Conservation (phyloP, 2,329 filamentous ascomycete species). For the Cercospora sesami region DNA sequence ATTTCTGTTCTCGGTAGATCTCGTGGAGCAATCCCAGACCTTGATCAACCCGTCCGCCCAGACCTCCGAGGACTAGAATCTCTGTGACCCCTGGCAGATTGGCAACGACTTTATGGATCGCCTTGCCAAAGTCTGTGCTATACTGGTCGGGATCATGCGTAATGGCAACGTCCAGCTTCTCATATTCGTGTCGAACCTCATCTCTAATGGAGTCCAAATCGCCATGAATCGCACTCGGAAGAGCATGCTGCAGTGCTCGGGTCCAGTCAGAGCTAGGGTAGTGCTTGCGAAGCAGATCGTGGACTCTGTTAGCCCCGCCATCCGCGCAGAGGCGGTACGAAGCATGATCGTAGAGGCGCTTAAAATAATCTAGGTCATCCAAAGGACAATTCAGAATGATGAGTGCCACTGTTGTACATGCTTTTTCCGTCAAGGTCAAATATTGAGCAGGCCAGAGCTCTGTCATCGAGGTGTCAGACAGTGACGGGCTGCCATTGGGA, state of each 20-base stretch:
- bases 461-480: neutral
- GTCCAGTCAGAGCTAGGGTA: slow-evolving; percentile 19
- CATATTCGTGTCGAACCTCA: slow-evolving; percentile 66
- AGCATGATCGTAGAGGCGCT: slow-evolving; percentile 54
- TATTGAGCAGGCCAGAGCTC: slow-evolving; percentile 30
- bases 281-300: slow-evolving; percentile 48
- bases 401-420: slow-evolving; percentile 42
- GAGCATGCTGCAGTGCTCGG: slow-evolving; percentile 30
- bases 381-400: slow-evolving; percentile 65
- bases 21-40: slow-evolving; percentile 87
- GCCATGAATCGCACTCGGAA: slow-evolving; percentile 70
- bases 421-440: slow-evolving; percentile 19
- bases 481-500: neutral
- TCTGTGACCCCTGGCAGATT: slow-evolving; percentile 30
- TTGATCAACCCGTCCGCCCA: slow-evolving; percentile 90
- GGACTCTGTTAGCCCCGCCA: slow-evolving; percentile 81
- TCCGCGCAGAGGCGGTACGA: slow-evolving; percentile 77
- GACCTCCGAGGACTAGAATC: slow-evolving; percentile 78
- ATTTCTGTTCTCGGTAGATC: slow-evolving; percentile 59
- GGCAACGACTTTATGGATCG: slow-evolving; percentile 62
- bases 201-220: slow-evolving; percentile 82
- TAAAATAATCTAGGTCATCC: slow-evolving; percentile 52
- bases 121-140: slow-evolving; percentile 86
- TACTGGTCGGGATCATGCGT: slow-evolving; percentile 77
- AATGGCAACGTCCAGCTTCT: slow-evolving; percentile 59